Percentiles rank a stretch among this genome's conserved stretches.
Evolutionary conservation across 306 rosid species (phyloP).

Genomic region (Rosa multiflora): DNA sequence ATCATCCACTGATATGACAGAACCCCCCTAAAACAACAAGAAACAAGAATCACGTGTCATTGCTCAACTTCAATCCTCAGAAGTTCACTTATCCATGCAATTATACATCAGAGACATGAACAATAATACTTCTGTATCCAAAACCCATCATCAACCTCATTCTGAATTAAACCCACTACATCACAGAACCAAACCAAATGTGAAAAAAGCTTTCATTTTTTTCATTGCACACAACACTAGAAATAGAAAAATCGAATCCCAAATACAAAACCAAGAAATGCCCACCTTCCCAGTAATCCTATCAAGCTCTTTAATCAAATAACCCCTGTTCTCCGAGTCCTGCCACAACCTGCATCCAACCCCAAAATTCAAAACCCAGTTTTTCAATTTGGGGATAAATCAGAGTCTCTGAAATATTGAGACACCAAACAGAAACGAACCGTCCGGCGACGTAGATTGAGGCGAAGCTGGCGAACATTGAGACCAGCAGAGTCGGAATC

Average conservation of each 20-base stretch:
- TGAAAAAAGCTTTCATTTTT: background rate
- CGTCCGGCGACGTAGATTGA: conserved; percentile 93
- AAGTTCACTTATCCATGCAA: background rate
- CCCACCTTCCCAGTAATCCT: conserved; percentile 87
- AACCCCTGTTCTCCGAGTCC: conserved; percentile 78
- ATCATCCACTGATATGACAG: conserved; percentile 96
- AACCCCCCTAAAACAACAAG: conserved; percentile 58
- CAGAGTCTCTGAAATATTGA: background rate
- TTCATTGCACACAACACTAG: background rate
- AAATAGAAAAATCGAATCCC: background rate
- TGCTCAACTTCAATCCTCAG: conserved; percentile 9
- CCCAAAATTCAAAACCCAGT: conserved; percentile 8
- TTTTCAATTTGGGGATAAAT: background rate
- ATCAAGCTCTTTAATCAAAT: conserved; percentile 85
- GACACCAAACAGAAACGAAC: conserved; percentile 34
- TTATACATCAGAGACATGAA: background rate
- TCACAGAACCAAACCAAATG: background rate
- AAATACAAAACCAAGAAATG: conserved; percentile 4
- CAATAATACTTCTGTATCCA: background rate
- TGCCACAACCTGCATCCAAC: conserved; percentile 71
- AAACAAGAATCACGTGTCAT: background rate
- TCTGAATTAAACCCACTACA: background rate
- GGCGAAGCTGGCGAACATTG: conserved; percentile 93
- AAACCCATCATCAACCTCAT: background rate
- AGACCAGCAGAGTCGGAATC: conserved; percentile 67